Conservation (phyloP, 306 rosid species). For the Vigna radiata region DNA sequence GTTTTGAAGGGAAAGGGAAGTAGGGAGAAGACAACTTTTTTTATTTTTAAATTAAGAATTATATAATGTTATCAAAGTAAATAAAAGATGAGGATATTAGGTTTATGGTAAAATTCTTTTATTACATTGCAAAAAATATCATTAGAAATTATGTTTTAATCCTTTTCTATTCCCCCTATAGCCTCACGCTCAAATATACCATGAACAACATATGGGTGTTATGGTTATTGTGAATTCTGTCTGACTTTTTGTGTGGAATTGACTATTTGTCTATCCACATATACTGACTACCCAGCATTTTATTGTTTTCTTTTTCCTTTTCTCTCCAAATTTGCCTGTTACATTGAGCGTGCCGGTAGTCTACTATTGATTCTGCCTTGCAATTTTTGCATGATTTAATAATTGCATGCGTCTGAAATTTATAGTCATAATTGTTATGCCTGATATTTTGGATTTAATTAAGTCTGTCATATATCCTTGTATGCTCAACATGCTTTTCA, state of each 20-base stretch:
- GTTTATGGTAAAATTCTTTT: not conserved
- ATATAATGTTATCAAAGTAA: not conserved
- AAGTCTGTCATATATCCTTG: constrained; percentile 26
- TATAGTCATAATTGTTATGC: constrained; percentile 25
- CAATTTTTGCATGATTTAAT: constrained; percentile 23
- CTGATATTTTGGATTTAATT: constrained; percentile 25
- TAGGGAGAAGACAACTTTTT: not conserved
- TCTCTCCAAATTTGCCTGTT: not conserved
- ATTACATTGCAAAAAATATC: not conserved
- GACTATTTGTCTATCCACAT: constrained; percentile 19
- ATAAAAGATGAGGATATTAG: not conserved
- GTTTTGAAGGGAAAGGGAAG: not conserved
- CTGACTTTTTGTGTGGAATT: constrained; percentile 6
- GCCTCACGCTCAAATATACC: not conserved
- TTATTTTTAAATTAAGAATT: not conserved
- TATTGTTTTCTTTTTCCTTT: not conserved
- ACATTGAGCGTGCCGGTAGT: not conserved
- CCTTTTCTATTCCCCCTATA: not conserved
- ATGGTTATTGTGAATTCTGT: constrained; percentile 15
- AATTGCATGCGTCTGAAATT: constrained; percentile 16
- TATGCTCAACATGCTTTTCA: constrained; percentile 27
- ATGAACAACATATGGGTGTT: not conserved
- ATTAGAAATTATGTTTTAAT: not conserved
- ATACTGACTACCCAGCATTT: constrained; percentile 6
- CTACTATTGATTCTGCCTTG: constrained; percentile 18